Evolutionary conservation across 352 stramenopile genomes (phyloP), one percentile per base, ranked within the genome.

Genomic region (Globisporangium echinulatum): DNA sequence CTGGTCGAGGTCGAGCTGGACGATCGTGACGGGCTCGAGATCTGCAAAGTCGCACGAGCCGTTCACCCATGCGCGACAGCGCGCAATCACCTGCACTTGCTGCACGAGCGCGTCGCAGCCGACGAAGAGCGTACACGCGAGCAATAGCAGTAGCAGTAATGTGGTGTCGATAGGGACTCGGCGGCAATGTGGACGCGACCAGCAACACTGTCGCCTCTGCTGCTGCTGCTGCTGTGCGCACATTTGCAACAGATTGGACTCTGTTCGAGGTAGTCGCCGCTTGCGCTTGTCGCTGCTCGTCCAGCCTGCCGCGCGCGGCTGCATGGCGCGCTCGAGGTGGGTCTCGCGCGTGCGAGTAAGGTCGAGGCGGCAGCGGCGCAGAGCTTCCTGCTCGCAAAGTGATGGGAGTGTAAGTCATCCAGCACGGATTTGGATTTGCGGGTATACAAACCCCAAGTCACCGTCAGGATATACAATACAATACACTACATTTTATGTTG

Each of bases 11-110:
- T 88, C 56, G 0, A 90, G 70, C 0, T 65, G 59, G 13, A 68
- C 58, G 49, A 88, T 72, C 47, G 74, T 54, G 25, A 90, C 62
- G 5, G 71, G 68, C n/a, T 84, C 69, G 52, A 85, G 58, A 33
- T 70, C 65, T 5, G 64, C 51, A 50, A 93, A 90, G 10, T 47
- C 62, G 55, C 84, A 93, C 46, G 71, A 69, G 56, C 63, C 70
- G 57, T 81, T 75, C 33, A 44, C 37, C 82, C 82, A 91, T 46
- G 63, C 37, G 9, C 74, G 59, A 62, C 82, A 91, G 17, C 74
- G 66, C n/a, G 79, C 82, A 40, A 89, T 65, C 44, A 87, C 52
- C 61, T 88, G 75, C 54, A 54, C 77, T 56, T 91, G 79, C 62
- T 87, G 72, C 58, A 84, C 70, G 50, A 85, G 58, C 36, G 75